Conservation (phyloP, 2,329 filamentous ascomycete genomes). For the Epichloe bromicola region DNA sequence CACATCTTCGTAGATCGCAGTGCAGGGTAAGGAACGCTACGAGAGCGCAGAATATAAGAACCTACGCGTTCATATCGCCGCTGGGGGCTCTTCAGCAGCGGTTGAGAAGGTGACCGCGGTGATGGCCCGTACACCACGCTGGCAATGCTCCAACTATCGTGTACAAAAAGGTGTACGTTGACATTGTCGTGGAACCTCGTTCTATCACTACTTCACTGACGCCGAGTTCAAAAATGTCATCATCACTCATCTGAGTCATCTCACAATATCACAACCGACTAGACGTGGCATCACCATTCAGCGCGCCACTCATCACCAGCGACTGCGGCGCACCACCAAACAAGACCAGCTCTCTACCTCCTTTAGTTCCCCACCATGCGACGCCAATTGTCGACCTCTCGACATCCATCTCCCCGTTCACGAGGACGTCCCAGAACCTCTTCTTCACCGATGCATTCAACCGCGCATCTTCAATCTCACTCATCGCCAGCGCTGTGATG, state of each 20-base stretch:
- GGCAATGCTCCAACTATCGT: too few species aligned
- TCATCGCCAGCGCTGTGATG: constrained; percentile 54
- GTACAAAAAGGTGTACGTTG: too few species aligned
- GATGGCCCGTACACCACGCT: too few species aligned
- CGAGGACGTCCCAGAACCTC: constrained; percentile 68
- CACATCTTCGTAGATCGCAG: too few species aligned
- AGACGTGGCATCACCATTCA: constrained; percentile 19
- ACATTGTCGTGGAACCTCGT: too few species aligned
- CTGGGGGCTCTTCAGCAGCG: too few species aligned
- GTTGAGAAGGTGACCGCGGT: too few species aligned
- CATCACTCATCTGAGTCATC: background rate
- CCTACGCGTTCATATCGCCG: too few species aligned
- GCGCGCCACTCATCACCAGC: constrained; percentile 43
- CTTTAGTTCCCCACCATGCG: constrained; percentile 66
- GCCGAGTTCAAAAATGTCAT: too few species aligned
- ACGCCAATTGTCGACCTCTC: constrained; percentile 68
- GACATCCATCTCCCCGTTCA: constrained; percentile 77
- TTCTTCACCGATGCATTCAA: constrained; percentile 54
- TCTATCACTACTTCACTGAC: too few species aligned
- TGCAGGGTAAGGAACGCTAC: too few species aligned
- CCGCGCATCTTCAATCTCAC: constrained; percentile 43
- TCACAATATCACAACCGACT: constrained; percentile 22
- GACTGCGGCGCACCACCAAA: constrained; percentile 11
- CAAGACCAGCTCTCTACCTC: constrained; percentile 39
- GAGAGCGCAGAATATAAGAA: too few species aligned